Conservation (phyloP, 306 rosid genomes). For the Gillenia trifoliata region DNA sequence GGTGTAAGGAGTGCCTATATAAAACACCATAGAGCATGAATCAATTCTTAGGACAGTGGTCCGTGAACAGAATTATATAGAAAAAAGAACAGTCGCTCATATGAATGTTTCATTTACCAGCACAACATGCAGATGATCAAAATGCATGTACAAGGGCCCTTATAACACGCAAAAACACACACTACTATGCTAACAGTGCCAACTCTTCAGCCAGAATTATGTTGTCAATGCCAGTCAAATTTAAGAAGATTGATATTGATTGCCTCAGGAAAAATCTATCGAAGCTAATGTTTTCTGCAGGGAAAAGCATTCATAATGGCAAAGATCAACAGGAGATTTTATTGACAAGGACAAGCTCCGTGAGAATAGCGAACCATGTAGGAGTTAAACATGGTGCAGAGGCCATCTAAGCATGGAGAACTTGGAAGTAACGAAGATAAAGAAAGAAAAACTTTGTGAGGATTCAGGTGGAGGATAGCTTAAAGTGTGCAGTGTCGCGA, state of each 20-base stretch:
- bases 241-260: not conserved
- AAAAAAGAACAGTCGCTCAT: not conserved
- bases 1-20: conserved; percentile 77
- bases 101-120: not conserved
- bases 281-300: not conserved
- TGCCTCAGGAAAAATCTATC: not conserved
- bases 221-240: not conserved
- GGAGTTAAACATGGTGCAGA: no score
- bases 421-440: not conserved
- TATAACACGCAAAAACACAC: not conserved
- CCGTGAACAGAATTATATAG: not conserved
- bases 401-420: not conserved
- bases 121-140: not conserved
- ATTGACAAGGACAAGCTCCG: not conserved
- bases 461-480: not conserved
- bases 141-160: not conserved
- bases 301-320: not conserved
- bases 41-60: not conserved
- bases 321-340: not conserved
- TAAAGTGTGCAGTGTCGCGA: not conserved
- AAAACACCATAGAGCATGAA: not conserved
- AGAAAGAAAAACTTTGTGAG: not conserved
- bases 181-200: not conserved
- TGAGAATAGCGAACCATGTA: no score
- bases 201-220: no score